Percentiles rank a stretch among this genome's conserved stretches.
phyloP scores from a whole-genome alignment of 148 eudicot genomes.

The Fagopyrum esculentum region DNA sequence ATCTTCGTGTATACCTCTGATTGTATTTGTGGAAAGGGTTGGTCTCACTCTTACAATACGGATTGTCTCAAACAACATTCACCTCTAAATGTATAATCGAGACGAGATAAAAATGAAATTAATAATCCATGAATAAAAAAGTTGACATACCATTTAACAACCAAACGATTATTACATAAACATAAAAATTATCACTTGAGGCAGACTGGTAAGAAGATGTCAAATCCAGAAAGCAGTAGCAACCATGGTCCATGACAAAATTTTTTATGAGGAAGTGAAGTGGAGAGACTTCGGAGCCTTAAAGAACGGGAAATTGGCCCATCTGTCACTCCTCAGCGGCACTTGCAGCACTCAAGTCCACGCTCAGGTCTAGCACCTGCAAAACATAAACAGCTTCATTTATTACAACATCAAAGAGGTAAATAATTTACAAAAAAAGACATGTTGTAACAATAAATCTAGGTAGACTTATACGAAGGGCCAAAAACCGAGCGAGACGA shows the following conservation, averaged over 20 bases:
- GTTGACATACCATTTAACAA: not conserved
- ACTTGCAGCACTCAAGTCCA: conserved; percentile 92
- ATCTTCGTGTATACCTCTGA: too few species aligned
- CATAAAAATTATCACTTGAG: not conserved
- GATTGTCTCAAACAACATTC: not conserved
- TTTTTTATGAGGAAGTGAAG: conserved; percentile 4
- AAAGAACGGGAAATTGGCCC: not conserved
- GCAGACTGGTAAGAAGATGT: not conserved
- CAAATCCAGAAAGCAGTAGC: not conserved
- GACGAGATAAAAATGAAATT: not conserved
- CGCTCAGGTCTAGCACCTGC: conserved; percentile 84
- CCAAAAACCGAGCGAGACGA: too few species aligned
- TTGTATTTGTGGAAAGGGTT: too few species aligned
- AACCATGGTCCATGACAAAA: not conserved
- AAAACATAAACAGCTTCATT: not conserved
- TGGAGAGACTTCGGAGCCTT: not conserved
- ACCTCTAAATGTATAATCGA: not conserved
- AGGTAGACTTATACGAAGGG: too few species aligned
- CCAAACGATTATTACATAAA: not conserved
- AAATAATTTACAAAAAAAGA: too few species aligned
- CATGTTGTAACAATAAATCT: too few species aligned
- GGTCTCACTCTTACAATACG: too few species aligned
- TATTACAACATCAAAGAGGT: not conserved
- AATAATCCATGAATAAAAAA: not conserved
- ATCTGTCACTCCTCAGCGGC: conserved; percentile 82